Evolutionary conservation across 179 eudicot genomes (phyloP), one percentile per base, ranked within the genome.

Genomic region (Heliamphora pulchella): DNA sequence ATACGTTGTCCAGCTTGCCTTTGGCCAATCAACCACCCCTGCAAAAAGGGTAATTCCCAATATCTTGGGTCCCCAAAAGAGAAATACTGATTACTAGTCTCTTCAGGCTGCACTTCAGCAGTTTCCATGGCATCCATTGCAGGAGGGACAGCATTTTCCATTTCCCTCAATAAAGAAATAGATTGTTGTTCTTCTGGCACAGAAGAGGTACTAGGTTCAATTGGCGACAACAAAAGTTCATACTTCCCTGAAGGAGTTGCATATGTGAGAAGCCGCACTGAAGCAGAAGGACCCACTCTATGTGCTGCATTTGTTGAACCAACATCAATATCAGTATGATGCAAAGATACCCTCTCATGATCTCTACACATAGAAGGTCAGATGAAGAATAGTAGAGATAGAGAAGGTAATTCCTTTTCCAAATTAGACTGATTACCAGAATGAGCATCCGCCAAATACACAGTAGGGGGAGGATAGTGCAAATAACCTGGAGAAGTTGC

Each of bases 1-100:
- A 89, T 80, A 51, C 85, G 94, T 81, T 86, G 94, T 76, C 94
- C 96, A 83, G 92, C 98, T 84, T 94, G 99, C 85, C 93, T 91
- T 88, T 96, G 99, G 81, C 99, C 98, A 41, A 94, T 86, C 83
- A 96, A 84, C 99, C 98, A 96, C 62, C 99, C 99, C 80, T 96
- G 99, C 87, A 94, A 87, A 82, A 96, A 94, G 2, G 97, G 97
- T 65, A 96, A 75, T 64, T 92, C 99, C 98, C 99, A 96, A 78
- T 85, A 89, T 68, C 91, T 82, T 47, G 94, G 91, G 82, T 92
- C 97, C 31, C 87, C 87, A 78, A 91, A 92, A 54, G 97, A 92
- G 61, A 91, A 89, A 78, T 87, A 78, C 55, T 89, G 94, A 77
- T 84, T 89, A 80, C 80, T 88, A 79, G 91, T 88, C 63, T 88